phyloP scores from a whole-genome alignment of 169 alveolate genomes.

The Cryptosporidium parvum region DNA sequence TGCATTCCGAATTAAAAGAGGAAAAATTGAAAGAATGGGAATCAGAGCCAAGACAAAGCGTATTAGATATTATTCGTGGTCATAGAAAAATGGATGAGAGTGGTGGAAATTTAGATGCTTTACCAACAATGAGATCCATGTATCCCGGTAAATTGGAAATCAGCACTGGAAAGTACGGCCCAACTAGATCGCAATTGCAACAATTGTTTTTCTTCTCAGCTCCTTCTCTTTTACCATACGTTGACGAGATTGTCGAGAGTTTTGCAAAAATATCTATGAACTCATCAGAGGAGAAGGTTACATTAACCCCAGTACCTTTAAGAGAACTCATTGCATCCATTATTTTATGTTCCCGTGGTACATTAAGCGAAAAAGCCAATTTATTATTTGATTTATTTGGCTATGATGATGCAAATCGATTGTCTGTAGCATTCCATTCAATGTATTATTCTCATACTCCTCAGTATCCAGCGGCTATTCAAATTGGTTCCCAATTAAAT shows the following conservation, averaged over 20 bases:
- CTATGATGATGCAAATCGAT: slow-evolving; percentile 66
- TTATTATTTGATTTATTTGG: slow-evolving; percentile 73
- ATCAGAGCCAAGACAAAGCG: slow-evolving; percentile 74
- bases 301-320: slow-evolving; percentile 68
- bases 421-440: slow-evolving; percentile 69
- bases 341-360: slow-evolving; percentile 73
- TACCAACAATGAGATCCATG: slow-evolving; percentile 71
- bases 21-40: slow-evolving; percentile 72
- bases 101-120: slow-evolving; percentile 56
- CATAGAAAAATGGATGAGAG: slow-evolving; percentile 62
- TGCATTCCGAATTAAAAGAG: slow-evolving; percentile 55
- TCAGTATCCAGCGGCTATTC: slow-evolving; percentile 72
- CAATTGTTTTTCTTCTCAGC: slow-evolving; percentile 74
- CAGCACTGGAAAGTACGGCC: slow-evolving; percentile 73
- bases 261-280: slow-evolving; percentile 65
- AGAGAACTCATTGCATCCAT: slow-evolving; percentile 74
- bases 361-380: slow-evolving; percentile 71
- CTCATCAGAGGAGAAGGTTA: slow-evolving; percentile 45
- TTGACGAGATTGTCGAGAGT: slow-evolving; percentile 74
- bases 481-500: slow-evolving; percentile 72
- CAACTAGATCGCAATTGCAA: slow-evolving; percentile 71
- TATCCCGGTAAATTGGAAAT: slow-evolving; percentile 74
- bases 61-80: slow-evolving; percentile 47
- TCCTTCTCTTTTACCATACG: slow-evolving; percentile 70
- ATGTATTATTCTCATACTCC: slow-evolving; percentile 76